phyloP scores from a whole-genome alignment of 495 filamentous ascomycete species.

The Trichoderma parareesei region DNA sequence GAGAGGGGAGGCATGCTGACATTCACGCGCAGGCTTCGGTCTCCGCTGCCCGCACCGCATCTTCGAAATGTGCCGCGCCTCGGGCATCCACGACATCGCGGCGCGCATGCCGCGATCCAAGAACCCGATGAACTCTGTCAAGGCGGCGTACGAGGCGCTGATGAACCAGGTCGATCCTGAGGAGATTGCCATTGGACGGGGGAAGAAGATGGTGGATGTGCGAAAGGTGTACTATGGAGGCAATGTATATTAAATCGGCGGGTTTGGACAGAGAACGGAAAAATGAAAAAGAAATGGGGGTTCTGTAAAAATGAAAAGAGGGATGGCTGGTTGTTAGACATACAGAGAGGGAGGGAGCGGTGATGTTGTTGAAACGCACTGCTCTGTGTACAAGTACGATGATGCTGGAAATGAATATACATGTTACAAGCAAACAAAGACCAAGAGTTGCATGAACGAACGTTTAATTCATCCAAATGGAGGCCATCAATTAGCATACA shows the following conservation, averaged over 20 bases:
- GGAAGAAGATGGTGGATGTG: constrained; percentile 91
- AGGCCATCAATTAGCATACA: background rate
- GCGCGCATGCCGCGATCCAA: constrained; percentile 68
- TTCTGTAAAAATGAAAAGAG: background rate
- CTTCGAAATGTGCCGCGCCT: constrained; percentile 79
- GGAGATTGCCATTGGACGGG: constrained; percentile 73
- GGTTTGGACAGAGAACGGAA: background rate
- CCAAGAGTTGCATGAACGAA: background rate
- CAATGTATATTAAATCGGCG: constrained; percentile 38
- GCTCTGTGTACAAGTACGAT: constrained; percentile 4
- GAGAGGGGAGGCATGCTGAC: constrained; percentile 14
- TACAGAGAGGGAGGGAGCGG: background rate
- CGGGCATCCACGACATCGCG: constrained; percentile 77
- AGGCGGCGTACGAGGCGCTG: constrained; percentile 78
- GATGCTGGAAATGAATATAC: background rate
- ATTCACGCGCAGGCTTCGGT: constrained; percentile 64
- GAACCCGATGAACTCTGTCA: constrained; percentile 95
- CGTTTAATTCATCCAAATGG: background rate
- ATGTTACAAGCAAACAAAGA: background rate
- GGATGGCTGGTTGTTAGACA: background rate
- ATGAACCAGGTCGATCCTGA: constrained; percentile 77
- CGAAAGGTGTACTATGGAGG: constrained; percentile 96
- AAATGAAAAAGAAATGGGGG: background rate
- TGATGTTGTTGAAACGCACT: background rate
- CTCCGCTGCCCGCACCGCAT: constrained; percentile 83